Conservation (phyloP, 805 yeast genomes). For the Lipomyces chichibuensis region DNA sequence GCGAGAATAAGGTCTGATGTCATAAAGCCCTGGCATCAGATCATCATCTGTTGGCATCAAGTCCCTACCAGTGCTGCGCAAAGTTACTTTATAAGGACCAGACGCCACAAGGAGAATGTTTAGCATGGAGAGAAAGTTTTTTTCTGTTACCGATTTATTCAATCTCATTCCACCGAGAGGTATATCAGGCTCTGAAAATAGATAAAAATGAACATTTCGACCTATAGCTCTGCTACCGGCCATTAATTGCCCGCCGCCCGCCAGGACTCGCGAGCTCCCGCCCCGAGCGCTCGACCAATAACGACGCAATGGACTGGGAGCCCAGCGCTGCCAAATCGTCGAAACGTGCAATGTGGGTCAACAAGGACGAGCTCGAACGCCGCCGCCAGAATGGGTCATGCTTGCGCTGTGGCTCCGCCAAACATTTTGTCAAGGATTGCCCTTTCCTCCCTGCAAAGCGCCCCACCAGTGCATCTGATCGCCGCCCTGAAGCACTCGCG, state of each 20-base stretch:
- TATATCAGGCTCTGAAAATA: neutral
- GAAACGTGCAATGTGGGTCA: neutral
- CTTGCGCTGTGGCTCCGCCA: neutral
- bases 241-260: neutral
- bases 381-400: neutral
- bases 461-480: too few relatives aligned
- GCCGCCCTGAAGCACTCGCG: too few relatives aligned
- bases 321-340: neutral
- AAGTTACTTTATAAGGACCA: neutral
- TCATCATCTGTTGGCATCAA: neutral
- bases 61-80: slow-evolving; percentile 1
- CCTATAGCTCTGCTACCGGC: slow-evolving; percentile 3
- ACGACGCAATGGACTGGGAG: neutral
- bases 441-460: neutral
- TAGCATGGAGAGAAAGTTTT: slow-evolving; percentile 1
- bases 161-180: neutral
- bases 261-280: neutral
- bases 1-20: slow-evolving; percentile 3
- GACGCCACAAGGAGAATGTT: neutral
- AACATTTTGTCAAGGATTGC: neutral
- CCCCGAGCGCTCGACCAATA: neutral
- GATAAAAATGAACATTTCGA: neutral
- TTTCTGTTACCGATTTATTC: neutral
- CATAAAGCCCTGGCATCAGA: neutral
- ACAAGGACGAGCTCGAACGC: neutral